Base-by-base conservation (phyloP, 176 grass and related monocot species). In the Oryza rufipogon region DNA sequence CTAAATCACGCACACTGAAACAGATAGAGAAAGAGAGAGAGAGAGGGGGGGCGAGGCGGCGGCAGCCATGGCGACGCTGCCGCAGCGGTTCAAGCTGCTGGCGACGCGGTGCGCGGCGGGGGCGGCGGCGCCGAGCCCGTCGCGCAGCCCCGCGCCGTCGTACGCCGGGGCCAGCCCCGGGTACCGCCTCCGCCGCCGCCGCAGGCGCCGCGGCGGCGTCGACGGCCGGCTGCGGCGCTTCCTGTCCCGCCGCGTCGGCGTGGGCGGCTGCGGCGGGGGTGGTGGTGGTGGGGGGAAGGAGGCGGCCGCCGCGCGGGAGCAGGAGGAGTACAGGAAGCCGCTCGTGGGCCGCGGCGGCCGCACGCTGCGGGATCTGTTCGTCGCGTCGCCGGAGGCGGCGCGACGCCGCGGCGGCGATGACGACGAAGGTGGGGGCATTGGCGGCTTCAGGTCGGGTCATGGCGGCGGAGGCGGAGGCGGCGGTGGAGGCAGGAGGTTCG, bases 361-460 rank as follows among this genome's bases (percentile, higher is more conserved):
- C 88, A 90, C 88, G 36, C 88, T 94, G 19, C 83, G 88, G 70
- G 92, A 94, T 91, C 92, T 94, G 88, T 91, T 94, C 86, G 83
- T 91, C 22, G 70, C 92, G 56, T 94, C 92, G 19, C 92, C 88
- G 5, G 88, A 90, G 68, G 58, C 68, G 23, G 85, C 83, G 32
- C 79, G 82, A 36, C 48, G 42, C 54, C 32, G 68, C 10, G 60
- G 80, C 34, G 79, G 20, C 25, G 56, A 7, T 3, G 65, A 79
- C 0, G 81, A 17, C 4, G 90, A 20, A 0, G 80, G 51, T 1
- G 81, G 13, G 2, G 26, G 11, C 34, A 14, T 6, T 4, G 51
- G 23, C 2, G 20, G 6, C 42, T 10, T 74, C 2, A 48, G 42
- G 4, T 11, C 20, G 36, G 74, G 34, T 39, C 70, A 11, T 1